These are phyloP conservation scores for Stephania cephalantha DNA, from an alignment of 164 flowering plant genomes.

Conservation along the genomic window DNA sequence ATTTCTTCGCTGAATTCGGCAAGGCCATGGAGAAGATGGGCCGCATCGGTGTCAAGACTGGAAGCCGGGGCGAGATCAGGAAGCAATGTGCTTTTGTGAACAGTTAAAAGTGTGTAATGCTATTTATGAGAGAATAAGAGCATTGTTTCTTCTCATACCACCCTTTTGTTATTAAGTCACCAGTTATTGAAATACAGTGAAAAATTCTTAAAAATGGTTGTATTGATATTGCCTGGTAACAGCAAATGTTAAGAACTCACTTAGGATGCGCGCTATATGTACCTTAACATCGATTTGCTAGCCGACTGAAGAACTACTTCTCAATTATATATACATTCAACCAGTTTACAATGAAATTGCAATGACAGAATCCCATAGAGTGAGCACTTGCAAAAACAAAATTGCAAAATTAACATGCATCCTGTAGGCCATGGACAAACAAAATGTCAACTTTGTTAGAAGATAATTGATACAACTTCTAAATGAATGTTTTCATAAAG, in stretches of 20 bases:
- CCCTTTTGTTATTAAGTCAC: not conserved
- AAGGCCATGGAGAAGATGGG: constrained; percentile 38
- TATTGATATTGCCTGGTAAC: not conserved
- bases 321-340: constrained; percentile 13
- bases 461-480: not conserved
- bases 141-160: not conserved
- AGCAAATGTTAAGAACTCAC: not conserved
- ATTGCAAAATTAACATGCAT: not conserved
- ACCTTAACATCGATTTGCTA: constrained; percentile 18
- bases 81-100: constrained; percentile 28
- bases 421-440: no score
- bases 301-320: constrained; percentile 32
- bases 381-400: constrained; percentile 32
- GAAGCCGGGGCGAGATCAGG: constrained; percentile 27
- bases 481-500: not conserved
- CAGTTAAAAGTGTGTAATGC: not conserved
- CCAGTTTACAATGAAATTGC: constrained; percentile 13
- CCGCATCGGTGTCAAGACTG: constrained; percentile 24
- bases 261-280: no score
- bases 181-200: no score
- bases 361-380: constrained; percentile 38
- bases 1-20: constrained; percentile 44
- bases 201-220: no score
- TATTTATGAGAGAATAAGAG: not conserved
- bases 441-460: not conserved